Conservation (phyloP, 2,329 filamentous ascomycete genomes). For the Cadophora malorum region DNA sequence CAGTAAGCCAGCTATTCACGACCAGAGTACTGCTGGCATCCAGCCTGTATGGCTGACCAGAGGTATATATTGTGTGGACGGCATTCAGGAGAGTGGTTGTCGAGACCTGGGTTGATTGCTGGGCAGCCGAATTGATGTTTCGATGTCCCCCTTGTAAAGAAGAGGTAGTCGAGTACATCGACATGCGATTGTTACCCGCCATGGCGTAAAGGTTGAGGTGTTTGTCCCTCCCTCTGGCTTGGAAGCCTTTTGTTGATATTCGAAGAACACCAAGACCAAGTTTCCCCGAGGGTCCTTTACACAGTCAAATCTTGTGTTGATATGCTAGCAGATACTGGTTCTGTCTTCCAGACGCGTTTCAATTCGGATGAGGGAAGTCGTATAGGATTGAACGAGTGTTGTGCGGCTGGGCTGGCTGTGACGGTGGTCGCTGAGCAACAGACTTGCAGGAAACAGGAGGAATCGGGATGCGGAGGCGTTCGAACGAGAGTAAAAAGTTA, state of each 20-base stretch:
- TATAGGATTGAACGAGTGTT: slow-evolving; percentile 28
- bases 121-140: slow-evolving; percentile 61
- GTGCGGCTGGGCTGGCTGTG: slow-evolving; percentile 17
- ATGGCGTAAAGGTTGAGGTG: slow-evolving; percentile 35
- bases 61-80: slow-evolving; percentile 86
- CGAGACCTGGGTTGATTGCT: slow-evolving; percentile 81
- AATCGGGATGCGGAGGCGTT: slow-evolving; percentile 6
- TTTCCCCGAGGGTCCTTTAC: slow-evolving; percentile 1
- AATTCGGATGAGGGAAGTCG: slow-evolving; percentile 2
- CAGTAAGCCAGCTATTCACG: slow-evolving; percentile 94
- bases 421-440: slow-evolving; percentile 39
- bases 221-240: slow-evolving; percentile 31
- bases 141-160: slow-evolving; percentile 62
- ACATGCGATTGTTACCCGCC: slow-evolving; percentile 49
- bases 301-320: background rate
- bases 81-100: slow-evolving; percentile 93
- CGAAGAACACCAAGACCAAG: slow-evolving; percentile 22
- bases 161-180: slow-evolving; percentile 71
- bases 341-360: background rate
- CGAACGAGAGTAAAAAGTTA: slow-evolving; percentile 18
- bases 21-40: slow-evolving; percentile 91
- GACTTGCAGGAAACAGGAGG: slow-evolving; percentile 27
- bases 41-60: slow-evolving; percentile 81
- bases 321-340: slow-evolving; percentile 1
- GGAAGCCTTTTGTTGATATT: slow-evolving; percentile 33